Conservation (phyloP, 495 filamentous ascomycete genomes). For the Aspergillus asperescens region DNA sequence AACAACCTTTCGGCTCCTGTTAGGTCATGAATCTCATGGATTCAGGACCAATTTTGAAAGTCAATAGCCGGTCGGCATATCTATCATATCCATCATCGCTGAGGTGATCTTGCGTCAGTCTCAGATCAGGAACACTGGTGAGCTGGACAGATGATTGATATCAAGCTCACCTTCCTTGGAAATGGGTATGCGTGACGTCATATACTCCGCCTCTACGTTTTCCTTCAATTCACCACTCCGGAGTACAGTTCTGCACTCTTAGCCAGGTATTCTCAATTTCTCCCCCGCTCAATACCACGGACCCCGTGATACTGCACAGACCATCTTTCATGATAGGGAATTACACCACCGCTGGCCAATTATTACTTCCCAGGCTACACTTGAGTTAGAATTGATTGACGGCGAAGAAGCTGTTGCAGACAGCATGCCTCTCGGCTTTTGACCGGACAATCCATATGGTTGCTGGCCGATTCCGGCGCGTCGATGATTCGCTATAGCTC, state of each 20-base stretch:
- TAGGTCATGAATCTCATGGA: background rate
- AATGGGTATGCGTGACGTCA: slow-evolving; percentile 3
- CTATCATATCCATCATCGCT: background rate
- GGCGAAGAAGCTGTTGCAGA: slow-evolving; percentile 2
- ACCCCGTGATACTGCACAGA: background rate
- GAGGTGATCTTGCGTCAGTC: background rate
- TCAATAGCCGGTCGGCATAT: background rate
- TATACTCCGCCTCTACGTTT: background rate
- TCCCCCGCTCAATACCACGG: background rate
- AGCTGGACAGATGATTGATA: background rate
- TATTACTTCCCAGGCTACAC: background rate
- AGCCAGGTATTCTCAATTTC: no score
- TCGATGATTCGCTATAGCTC: background rate
- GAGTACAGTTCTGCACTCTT: background rate
- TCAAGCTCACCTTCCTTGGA: background rate
- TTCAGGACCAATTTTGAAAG: background rate
- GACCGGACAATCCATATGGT: background rate
- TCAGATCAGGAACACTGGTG: background rate
- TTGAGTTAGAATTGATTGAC: slow-evolving; percentile 5
- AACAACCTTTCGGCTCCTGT: background rate
- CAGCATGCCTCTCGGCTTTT: slow-evolving; percentile 9
- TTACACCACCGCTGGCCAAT: slow-evolving; percentile 9
- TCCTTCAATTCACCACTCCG: background rate
- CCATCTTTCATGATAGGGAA: background rate
- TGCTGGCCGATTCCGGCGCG: slow-evolving; percentile 1